A percentile compares a stretch with the other conserved stretches of the same genome.
phyloP scores from a whole-genome alignment of 176 grass and related monocot species.

The Ensete ventricosum region DNA sequence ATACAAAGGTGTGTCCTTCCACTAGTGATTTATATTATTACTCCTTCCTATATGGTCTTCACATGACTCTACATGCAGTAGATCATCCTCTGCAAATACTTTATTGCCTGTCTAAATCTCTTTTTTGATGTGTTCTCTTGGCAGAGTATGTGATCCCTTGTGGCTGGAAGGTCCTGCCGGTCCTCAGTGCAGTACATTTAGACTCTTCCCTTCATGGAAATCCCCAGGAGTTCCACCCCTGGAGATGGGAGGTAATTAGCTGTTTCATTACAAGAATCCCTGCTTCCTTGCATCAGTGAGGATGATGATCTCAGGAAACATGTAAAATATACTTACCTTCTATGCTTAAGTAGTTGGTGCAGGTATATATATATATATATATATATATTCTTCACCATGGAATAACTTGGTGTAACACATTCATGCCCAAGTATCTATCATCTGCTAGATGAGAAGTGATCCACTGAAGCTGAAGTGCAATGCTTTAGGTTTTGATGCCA shows the following conservation, averaged over 20 bases:
- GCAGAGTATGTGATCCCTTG: slow-evolving; percentile 90
- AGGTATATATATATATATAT: background rate
- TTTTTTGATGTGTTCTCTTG: slow-evolving; percentile 12
- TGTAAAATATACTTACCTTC: slow-evolving; percentile 12
- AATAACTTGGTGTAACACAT: background rate
- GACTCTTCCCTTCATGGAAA: slow-evolving; percentile 66
- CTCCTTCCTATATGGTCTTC: slow-evolving; percentile 42
- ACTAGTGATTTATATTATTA: slow-evolving; percentile 17
- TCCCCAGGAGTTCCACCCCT: slow-evolving; percentile 48
- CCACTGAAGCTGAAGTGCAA: background rate
- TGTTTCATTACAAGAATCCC: background rate
- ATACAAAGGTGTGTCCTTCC: slow-evolving; percentile 74
- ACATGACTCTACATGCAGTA: slow-evolving; percentile 56
- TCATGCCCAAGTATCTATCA: background rate
- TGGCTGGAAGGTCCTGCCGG: slow-evolving; percentile 93
- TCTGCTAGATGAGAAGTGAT: background rate
- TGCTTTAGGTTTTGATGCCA: background rate
- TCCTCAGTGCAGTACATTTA: slow-evolving; percentile 78
- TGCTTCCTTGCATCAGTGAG: background rate
- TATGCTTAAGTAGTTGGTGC: background rate
- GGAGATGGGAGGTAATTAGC: slow-evolving; percentile 69
- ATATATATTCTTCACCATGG: background rate
- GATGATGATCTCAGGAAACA: background rate
- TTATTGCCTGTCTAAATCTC: slow-evolving; percentile 18
- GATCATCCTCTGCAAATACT: slow-evolving; percentile 24